phyloP scores from a whole-genome alignment of 768 basidiomycete genomes.

The Boletus coccyginus region DNA sequence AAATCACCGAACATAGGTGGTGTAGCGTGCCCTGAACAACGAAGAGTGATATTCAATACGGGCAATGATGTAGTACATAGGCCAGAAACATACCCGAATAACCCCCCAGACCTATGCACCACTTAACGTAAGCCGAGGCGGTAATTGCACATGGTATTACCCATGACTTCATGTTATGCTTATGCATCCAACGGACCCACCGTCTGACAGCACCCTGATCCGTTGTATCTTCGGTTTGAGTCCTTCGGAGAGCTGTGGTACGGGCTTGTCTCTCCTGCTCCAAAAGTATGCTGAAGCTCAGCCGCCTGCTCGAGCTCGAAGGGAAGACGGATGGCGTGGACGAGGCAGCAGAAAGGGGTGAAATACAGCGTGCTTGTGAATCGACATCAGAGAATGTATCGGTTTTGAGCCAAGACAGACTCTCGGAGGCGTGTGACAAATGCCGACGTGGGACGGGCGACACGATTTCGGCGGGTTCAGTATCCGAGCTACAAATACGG shows the following conservation, averaged over 20 bases:
- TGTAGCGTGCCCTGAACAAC: slow-evolving; percentile 51
- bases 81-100: slow-evolving; percentile 68
- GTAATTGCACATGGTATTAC: slow-evolving; percentile 57
- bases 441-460: slow-evolving; percentile 68
- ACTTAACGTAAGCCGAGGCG: slow-evolving; percentile 57
- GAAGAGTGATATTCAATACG: neutral
- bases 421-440: slow-evolving; percentile 56
- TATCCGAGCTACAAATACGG: slow-evolving; percentile 15
- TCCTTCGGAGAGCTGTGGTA: slow-evolving; percentile 12
- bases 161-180: slow-evolving; percentile 55
- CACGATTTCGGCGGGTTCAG: slow-evolving; percentile 46
- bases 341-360: slow-evolving; percentile 40
- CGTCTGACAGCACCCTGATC: slow-evolving; percentile 49
- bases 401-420: slow-evolving; percentile 56
- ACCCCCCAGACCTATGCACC: slow-evolving; percentile 67
- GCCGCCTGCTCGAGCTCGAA: slow-evolving; percentile 15
- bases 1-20: slow-evolving; percentile 92
- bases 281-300: slow-evolving; percentile 45
- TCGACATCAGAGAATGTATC: slow-evolving; percentile 44
- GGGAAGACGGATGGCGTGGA: slow-evolving; percentile 28
- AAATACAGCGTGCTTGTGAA: slow-evolving; percentile 39
- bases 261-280: slow-evolving; percentile 31
- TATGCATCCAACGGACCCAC: slow-evolving; percentile 83
- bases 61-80: neutral
- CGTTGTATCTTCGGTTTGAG: slow-evolving; percentile 13